phyloP scores from a whole-genome alignment of 331 rosid species.

The Spiraea crenata region DNA sequence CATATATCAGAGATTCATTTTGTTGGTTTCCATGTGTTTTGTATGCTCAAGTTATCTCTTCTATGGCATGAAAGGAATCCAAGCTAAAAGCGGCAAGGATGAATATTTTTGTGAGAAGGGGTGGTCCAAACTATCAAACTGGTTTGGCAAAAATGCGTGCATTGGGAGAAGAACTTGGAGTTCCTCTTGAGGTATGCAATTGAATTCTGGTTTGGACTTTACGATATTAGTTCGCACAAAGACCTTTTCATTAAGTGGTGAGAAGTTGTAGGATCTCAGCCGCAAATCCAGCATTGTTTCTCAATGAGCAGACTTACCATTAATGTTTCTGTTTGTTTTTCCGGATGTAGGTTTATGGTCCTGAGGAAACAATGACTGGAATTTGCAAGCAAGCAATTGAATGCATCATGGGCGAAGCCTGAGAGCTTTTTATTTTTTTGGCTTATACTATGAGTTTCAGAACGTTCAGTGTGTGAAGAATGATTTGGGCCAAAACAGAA shows the following conservation, averaged over 20 bases:
- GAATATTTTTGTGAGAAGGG: slow-evolving; percentile 78
- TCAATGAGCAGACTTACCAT: neutral
- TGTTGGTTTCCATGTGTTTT: neutral
- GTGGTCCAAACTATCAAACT: slow-evolving; percentile 85
- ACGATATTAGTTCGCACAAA: neutral
- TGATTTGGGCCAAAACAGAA: neutral
- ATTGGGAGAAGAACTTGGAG: slow-evolving; percentile 73
- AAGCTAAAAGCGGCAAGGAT: slow-evolving; percentile 77
- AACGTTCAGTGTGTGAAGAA: neutral
- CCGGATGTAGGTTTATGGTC: slow-evolving; percentile 70
- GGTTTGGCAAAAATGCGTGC: slow-evolving; percentile 76
- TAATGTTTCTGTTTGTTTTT: slow-evolving; percentile 2
- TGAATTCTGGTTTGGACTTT: slow-evolving; percentile 8
- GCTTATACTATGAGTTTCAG: neutral
- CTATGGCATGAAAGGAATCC: slow-evolving; percentile 58
- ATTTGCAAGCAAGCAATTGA: slow-evolving; percentile 91
- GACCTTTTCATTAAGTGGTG: neutral
- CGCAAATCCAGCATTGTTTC: neutral
- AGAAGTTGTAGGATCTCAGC: neutral
- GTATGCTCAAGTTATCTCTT: neutral
- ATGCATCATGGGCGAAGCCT: slow-evolving; percentile 54
- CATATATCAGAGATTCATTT: neutral
- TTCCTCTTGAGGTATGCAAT: slow-evolving; percentile 66
- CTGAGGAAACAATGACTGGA: slow-evolving; percentile 85
- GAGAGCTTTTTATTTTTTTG: neutral